These are phyloP conservation scores for Salix purpurea DNA, from an alignment of 345 rosid species.

Conservation along the genomic window DNA sequence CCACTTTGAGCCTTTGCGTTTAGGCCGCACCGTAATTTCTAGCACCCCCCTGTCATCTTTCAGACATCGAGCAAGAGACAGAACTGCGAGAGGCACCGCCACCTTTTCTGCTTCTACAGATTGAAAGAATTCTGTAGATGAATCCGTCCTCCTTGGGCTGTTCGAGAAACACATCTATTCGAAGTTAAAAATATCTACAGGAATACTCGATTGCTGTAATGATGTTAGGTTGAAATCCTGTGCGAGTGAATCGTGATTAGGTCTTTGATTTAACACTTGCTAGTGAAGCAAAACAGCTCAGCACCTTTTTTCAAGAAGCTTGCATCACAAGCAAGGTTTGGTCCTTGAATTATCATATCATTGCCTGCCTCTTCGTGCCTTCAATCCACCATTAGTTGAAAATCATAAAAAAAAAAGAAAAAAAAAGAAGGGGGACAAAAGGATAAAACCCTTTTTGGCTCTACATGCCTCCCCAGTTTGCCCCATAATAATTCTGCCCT, in stretches of 20 bases:
- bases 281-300: neutral
- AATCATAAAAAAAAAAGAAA: neutral
- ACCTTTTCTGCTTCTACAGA: neutral
- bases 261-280: neutral
- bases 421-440: too few species aligned
- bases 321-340: slow-evolving; percentile 2
- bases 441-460: too few species aligned
- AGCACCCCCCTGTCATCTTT: neutral
- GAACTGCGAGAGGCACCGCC: neutral
- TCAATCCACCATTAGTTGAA: neutral
- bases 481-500: too few species aligned
- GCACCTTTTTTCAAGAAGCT: neutral
- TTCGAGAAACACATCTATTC: too few species aligned
- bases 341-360: neutral
- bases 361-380: neutral
- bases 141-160: neutral
- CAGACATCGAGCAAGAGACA: neutral
- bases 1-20: neutral
- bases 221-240: neutral
- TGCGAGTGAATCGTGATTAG: neutral
- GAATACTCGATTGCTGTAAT: neutral
- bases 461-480: too few species aligned
- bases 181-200: neutral
- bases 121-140: neutral
- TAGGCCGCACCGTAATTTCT: neutral